These are phyloP conservation scores for Kodamaea plutei DNA, from an alignment of 1,139 yeast genomes.

Conservation along the genomic window DNA sequence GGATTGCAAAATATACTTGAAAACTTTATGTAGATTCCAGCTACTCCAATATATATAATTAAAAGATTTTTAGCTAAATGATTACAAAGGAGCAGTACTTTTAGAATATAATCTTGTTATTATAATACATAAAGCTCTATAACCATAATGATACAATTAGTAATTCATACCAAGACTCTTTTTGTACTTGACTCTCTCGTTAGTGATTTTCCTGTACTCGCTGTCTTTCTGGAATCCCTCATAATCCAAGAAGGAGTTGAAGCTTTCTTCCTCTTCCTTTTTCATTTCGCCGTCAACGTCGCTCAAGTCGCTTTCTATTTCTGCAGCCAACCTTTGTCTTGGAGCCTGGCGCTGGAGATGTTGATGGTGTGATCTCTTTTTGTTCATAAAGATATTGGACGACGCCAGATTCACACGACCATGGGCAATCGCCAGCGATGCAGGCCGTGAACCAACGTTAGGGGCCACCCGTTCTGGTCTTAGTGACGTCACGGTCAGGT, in stretches of 20 bases:
- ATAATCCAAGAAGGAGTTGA: conserved; percentile 12
- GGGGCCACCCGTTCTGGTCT: background rate
- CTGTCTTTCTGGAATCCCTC: conserved; percentile 12
- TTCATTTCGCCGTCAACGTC: conserved; percentile 20
- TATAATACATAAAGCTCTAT: no score
- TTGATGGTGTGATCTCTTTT: conserved; percentile 4
- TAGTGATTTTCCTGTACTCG: conserved; percentile 10
- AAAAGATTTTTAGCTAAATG: no score
- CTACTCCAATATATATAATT: no score
- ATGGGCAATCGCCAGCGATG: conserved; percentile 1
- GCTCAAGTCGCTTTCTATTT: conserved; percentile 21
- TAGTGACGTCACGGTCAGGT: background rate
- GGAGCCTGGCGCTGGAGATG: conserved; percentile 1
- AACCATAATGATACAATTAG: no score
- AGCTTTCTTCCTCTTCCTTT: conserved; percentile 15
- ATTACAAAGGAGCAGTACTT: no score
- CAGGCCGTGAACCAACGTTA: background rate
- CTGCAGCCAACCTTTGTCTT: conserved; percentile 8
- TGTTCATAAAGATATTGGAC: conserved; percentile 3
- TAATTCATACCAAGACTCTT: conserved; percentile 12
- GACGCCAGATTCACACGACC: conserved; percentile 3
- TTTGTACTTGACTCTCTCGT: conserved; percentile 9
- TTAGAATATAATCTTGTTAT: no score
- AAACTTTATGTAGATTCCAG: no score
- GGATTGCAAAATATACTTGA: no score